Evolutionary conservation across 768 basidiomycete species (phyloP), one percentile per base, ranked within the genome.

Genomic region (Boletus huronensis): DNA sequence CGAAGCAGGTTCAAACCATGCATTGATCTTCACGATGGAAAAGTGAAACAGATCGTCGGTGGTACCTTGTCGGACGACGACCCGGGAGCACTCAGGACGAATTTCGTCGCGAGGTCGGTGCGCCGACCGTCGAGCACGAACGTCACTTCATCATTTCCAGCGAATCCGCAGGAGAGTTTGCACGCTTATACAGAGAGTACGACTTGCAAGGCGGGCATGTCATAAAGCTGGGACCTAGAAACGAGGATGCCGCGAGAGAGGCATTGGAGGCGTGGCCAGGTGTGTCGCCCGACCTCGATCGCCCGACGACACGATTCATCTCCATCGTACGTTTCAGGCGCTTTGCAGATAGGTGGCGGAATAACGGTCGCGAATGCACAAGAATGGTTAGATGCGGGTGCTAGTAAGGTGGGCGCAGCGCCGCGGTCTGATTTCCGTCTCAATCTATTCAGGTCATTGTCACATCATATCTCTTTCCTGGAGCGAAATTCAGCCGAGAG

Each of bases 41-140:
- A 93, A 64, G 97, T 99, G 54, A 98, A 98, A 74, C 97, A 99
- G 73, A 98, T 99, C 51, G 91, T 99, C 14, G 97, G 97, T 40
- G 93, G 95, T 4, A 95, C 93, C 5, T 79, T 99, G 29, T 90
- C 88, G 19, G 88, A 92, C 48, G 62, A 70, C 23, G 68, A 80
- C 32, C 82, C 88, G 7, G 73, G 77, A 23, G 68, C 67, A 38
- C 77, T 97, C 60, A 82, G 81, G 70, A 95, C 92, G 21, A 98
- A 99, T 70, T 98, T 95, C 65, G 84, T 97, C 40, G 84, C 95
- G 57, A 90, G 83, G 95, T 87, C 28, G 36, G 66, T 59, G 31
- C 2, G 8, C n/a, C 36, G 13, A 51, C 23, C 29, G 10, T 49
- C 21, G 42, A 47, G 32, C 13, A 43, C n/a, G 41, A 48, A 36